Evolutionary conservation across 2,329 filamentous ascomycete species (phyloP), one percentile per base, ranked within the genome.

Genomic region (Trichophyton verrucosum): DNA sequence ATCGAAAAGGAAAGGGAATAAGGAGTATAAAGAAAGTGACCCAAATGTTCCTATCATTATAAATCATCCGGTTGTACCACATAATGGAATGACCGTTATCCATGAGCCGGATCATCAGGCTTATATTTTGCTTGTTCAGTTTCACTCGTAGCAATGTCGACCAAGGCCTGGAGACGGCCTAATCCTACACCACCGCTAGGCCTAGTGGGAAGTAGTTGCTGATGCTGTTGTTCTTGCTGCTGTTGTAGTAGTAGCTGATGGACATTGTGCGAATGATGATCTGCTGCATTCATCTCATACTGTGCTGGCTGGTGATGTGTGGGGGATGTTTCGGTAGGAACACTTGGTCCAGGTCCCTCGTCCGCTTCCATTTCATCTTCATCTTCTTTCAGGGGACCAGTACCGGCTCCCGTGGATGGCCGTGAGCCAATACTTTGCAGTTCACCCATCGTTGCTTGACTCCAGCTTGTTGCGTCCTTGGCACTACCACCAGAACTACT

Each of bases 91-190:
- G 17, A 17, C 44, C 44, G 44, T 47, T 17, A 24, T 24, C 17
- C n/a, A 9, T 24, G 20, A 47, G 20, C 7, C 3, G 9, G n/a
- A 20, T 11, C 20, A 20, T 22, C 17, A 53, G 11, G 13, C 1
- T 30, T 30, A 13, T 30, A 53, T 30, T 53, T 30, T 4, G 49
- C 30, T 6, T 57, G n/a, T 22, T 57, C 40, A 24, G 40, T 59
- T 55, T 66, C 77, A 60, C 76, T 77, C 5, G 77, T 79, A 38
- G 77, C 77, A 59, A 78, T 77, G 24, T 77, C 77, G 46, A 79
- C 77, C 55, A 80, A 73, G 57, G 77, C 77, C 64, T 80, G 77
- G n/a, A 80, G 69, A 22, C 77, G 72, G 51, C 75, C 76, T 74
- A 79, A 76, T 27, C 74, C 75, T 42, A 68, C 68, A 36, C 72